Conservation (phyloP, 2,329 filamentous ascomycete genomes). For the Cytospora piceae region DNA sequence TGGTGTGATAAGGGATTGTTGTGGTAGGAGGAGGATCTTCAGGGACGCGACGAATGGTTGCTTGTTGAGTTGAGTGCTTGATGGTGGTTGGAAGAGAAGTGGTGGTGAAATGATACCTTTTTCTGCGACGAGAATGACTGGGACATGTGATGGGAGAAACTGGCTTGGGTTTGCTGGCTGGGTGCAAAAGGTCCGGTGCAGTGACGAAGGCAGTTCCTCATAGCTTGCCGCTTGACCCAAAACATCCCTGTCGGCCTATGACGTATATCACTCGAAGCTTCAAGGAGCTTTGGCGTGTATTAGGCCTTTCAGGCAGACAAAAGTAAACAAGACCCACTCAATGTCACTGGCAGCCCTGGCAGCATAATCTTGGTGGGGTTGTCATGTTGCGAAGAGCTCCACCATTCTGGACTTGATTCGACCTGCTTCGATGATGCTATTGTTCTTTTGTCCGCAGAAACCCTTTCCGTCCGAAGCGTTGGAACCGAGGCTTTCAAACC, state of each 20-base stretch:
- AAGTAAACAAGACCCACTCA: background rate
- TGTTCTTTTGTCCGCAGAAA: background rate
- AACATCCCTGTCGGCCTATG: constrained; percentile 33
- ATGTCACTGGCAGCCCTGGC: no score
- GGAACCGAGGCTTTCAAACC: background rate
- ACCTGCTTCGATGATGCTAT: background rate
- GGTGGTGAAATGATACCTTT: constrained; percentile 11
- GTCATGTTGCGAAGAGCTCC: background rate
- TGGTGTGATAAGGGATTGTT: constrained; percentile 7
- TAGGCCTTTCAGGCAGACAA: background rate
- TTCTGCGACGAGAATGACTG: background rate
- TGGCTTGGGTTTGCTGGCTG: constrained; percentile 25
- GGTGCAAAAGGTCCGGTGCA: constrained; percentile 5
- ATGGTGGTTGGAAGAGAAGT: background rate
- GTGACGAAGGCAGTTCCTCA: constrained; percentile 29
- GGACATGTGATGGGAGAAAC: constrained; percentile 36
- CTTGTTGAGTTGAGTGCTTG: constrained; percentile 6
- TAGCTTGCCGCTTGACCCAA: constrained; percentile 6
- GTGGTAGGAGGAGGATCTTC: constrained; percentile 25
- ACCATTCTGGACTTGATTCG: constrained; percentile 4
- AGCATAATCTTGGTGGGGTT: background rate
- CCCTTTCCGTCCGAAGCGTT: background rate
- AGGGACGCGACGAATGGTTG: constrained; percentile 18
- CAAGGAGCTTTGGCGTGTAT: background rate
- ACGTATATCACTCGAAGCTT: constrained; percentile 36